phyloP scores from a whole-genome alignment of 2,329 filamentous ascomycete species.

The Monosporascus sp. region DNA sequence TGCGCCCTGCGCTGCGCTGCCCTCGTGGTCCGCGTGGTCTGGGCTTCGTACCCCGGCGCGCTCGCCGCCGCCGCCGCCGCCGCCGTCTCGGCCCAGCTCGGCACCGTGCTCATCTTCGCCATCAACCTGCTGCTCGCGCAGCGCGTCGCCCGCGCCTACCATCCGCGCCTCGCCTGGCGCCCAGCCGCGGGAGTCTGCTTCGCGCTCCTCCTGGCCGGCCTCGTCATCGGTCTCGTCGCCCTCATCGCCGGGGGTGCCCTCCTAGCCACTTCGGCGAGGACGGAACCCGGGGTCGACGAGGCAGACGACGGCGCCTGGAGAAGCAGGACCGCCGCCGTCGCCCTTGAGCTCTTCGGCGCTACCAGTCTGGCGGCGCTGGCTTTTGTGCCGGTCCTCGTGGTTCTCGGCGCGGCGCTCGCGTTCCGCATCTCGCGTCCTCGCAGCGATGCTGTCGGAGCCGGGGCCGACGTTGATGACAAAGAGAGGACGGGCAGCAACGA shows the following conservation, averaged over 20 bases:
- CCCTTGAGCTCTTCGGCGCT: conserved; percentile 58
- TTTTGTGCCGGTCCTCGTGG: conserved; percentile 46
- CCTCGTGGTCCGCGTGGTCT: conserved; percentile 48
- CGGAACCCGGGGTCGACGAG: too few relatives aligned
- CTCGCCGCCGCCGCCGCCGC: conserved; percentile 51
- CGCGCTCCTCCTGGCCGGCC: conserved; percentile 51
- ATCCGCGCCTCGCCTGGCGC: conserved; percentile 68
- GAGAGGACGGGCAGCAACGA: too few relatives aligned
- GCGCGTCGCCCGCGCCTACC: conserved; percentile 67
- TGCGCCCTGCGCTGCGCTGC: conserved; percentile 50
- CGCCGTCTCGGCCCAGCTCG: conserved; percentile 66
- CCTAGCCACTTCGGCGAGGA: conserved; percentile 25
- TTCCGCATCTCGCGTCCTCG: background rate
- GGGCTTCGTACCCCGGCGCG: conserved; percentile 39
- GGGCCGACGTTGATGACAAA: background rate
- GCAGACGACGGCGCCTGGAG: conserved; percentile 41
- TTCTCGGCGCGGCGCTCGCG: conserved; percentile 39
- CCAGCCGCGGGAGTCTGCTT: conserved; percentile 46
- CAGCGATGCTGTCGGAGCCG: background rate
- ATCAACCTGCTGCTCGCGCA: conserved; percentile 75
- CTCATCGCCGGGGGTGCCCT: conserved; percentile 58
- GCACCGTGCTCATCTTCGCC: conserved; percentile 70
- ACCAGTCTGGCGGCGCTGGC: conserved; percentile 59
- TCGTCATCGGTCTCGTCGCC: conserved; percentile 58
- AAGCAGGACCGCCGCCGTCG: conserved; percentile 6